These are phyloP conservation scores for Fusarium citri DNA, from an alignment of 2,329 filamentous ascomycete species.

Conservation along the genomic window DNA sequence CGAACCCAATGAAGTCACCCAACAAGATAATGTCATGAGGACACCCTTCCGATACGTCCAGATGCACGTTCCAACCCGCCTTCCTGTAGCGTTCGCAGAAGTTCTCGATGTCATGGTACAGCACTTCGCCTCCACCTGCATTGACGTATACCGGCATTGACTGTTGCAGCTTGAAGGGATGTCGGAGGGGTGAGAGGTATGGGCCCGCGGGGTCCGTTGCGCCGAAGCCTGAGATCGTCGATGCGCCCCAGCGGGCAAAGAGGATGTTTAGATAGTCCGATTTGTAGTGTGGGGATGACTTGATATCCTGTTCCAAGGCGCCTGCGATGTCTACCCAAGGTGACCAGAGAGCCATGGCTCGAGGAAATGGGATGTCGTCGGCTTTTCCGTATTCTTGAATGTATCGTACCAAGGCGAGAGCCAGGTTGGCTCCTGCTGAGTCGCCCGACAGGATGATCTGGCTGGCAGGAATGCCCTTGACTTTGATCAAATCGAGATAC, in stretches of 20 bases:
- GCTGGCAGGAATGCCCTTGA: constrained; percentile 21
- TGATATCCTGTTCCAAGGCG: constrained; percentile 32
- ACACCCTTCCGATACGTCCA: constrained; percentile 31
- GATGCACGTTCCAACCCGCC: constrained; percentile 26
- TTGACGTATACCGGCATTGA: constrained; percentile 34
- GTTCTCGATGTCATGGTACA: constrained; percentile 33
- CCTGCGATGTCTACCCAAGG: constrained; percentile 37
- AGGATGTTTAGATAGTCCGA: constrained; percentile 38
- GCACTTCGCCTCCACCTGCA: constrained; percentile 27
- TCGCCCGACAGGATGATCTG: constrained; percentile 37
- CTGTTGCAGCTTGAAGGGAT: constrained; percentile 22
- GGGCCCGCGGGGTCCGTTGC: constrained; percentile 18
- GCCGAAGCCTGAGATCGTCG: constrained; percentile 28
- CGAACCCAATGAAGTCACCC: constrained; percentile 29
- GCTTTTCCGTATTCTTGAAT: constrained; percentile 29
- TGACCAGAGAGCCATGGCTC: constrained; percentile 36
- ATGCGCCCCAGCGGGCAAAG: constrained; percentile 38
- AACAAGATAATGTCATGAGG: constrained; percentile 39
- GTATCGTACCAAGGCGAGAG: constrained; percentile 33
- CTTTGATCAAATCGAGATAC: constrained; percentile 23
- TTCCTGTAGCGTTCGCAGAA: constrained; percentile 32
- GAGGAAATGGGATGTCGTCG: constrained; percentile 28
- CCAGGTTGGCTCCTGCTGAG: constrained; percentile 37
- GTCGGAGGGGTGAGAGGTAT: constrained; percentile 36
- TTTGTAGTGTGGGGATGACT: constrained; percentile 35